Evolutionary conservation across 73 alveolate species (phyloP).

Genomic region (Uronychia setigera): DNA sequence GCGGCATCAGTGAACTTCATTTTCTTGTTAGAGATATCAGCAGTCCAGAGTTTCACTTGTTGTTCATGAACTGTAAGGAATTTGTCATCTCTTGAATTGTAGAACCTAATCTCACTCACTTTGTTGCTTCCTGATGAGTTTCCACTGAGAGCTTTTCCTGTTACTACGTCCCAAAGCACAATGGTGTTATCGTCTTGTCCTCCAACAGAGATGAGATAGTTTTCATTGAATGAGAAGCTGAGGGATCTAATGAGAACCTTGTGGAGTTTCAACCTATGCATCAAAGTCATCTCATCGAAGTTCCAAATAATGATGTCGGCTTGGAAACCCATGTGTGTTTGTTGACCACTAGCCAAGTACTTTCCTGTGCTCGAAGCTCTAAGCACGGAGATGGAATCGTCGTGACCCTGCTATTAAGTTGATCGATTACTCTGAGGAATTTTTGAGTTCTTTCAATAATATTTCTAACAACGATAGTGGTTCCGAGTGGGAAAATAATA

Average conservation of each 20-base stretch:
- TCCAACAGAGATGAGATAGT: slow-evolving; percentile 94
- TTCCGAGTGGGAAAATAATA: slow-evolving; percentile 92
- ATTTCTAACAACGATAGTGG: slow-evolving; percentile 90
- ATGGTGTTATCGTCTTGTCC: slow-evolving; percentile 95
- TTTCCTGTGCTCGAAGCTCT: slow-evolving; percentile 87
- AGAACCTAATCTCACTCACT: slow-evolving; percentile 82
- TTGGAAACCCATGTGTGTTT: slow-evolving; percentile 90
- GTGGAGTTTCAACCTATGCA: slow-evolving; percentile 91
- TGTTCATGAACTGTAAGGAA: slow-evolving; percentile 83
- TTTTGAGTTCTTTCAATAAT: slow-evolving; percentile 67
- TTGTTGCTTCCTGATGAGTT: slow-evolving; percentile 89
- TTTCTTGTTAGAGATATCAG: slow-evolving; percentile 83
- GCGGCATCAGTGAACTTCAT: slow-evolving; percentile 65
- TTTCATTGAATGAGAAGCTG: slow-evolving; percentile 92
- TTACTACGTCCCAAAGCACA: slow-evolving; percentile 89
- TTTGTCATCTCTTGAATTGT: slow-evolving; percentile 79
- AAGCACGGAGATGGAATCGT: slow-evolving; percentile 81
- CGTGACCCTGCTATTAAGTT: slow-evolving; percentile 77
- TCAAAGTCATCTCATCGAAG: slow-evolving; percentile 80
- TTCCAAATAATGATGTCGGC: slow-evolving; percentile 97
- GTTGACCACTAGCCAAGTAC: slow-evolving; percentile 88
- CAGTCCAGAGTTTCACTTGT: slow-evolving; percentile 85
- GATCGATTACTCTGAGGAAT: slow-evolving; percentile 61
- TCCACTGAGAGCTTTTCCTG: slow-evolving; percentile 93
- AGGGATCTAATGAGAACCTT: slow-evolving; percentile 85